phyloP scores from a whole-genome alignment of 208 protist species.

The Leishmania mexicana region DNA sequence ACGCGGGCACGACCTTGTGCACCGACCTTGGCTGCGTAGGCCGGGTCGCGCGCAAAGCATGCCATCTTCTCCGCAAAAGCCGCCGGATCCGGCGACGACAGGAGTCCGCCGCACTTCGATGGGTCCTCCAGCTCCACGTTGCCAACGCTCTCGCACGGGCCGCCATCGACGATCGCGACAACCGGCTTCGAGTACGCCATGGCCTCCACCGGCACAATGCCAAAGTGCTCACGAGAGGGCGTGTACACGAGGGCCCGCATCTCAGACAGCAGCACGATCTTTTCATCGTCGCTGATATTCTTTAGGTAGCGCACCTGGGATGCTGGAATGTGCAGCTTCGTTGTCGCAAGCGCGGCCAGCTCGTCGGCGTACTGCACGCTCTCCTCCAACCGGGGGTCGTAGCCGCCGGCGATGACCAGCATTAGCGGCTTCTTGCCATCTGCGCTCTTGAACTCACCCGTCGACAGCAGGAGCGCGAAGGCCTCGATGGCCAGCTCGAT shows the following conservation, averaged over 20 bases:
- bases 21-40: slow-evolving; percentile 37
- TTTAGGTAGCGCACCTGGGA: slow-evolving; percentile 71
- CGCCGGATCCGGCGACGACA: slow-evolving; percentile 57
- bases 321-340: slow-evolving; percentile 26
- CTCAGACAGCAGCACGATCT: slow-evolving; percentile 69
- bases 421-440: slow-evolving; percentile 24
- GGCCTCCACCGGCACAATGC: slow-evolving; percentile 92
- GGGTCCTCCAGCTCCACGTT: slow-evolving; percentile 29
- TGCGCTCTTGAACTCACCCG: slow-evolving; percentile 23
- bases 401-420: slow-evolving; percentile 90
- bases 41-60: slow-evolving; percentile 36
- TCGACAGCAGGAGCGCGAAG: slow-evolving; percentile 53
- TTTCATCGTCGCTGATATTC: slow-evolving; percentile 81
- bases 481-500: slow-evolving; percentile 90
- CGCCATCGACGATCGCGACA: slow-evolving; percentile 92
- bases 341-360: slow-evolving; percentile 52
- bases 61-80: slow-evolving; percentile 69
- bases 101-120: slow-evolving; percentile 42
- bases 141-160: slow-evolving; percentile 90
- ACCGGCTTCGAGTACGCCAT: slow-evolving; percentile 84
- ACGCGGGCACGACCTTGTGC: slow-evolving; percentile 48
- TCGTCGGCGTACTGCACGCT: slow-evolving; percentile 85
- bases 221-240: slow-evolving; percentile 95
- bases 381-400: slow-evolving; percentile 72
- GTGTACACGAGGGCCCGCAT: slow-evolving; percentile 93